Base-by-base conservation (phyloP, 2,329 filamentous ascomycete genomes). In the Fusarium sacchari region DNA sequence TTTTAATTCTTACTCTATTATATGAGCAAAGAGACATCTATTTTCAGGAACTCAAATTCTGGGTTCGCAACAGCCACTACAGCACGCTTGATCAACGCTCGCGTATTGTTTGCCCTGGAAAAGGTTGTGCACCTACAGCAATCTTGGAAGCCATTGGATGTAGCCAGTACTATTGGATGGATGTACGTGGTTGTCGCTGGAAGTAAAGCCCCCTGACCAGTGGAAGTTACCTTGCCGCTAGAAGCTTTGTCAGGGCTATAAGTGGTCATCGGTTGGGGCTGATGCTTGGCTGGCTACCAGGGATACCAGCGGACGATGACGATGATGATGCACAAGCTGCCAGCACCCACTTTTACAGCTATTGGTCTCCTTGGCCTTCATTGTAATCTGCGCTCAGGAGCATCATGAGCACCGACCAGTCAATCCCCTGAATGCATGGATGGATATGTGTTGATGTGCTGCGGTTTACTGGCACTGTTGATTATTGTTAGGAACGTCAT, bases 371-470 rank as follows among this genome's bases (percentile, higher is more conserved):
- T 44, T 67, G 30, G 32, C 43, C 66, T 70, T 68, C 53, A 67
- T 47, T 74, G 70, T 67, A 73, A 73, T 73, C 71, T 73, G 71
- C 67, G 71, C 49, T 50, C 58, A 68, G 71, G 67, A 69, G 66
- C 22, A 69, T 65, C 46, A 68, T 28, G 61, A 73, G 70, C 70
- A 73, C 59, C 67, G 57, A 67, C 71, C 71, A 74, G 67, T 67
- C 67, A 74, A 68, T 74, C 67, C 71, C 71, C 72, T 73, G 67
- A 60, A 73, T 67, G 67, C 58, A 74, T 73, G 67, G 58, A 59
- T 61, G 50, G 42, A 37, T 40, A 47, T 47, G 44, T 28, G 43
- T 68, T 73, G 58, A 74, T 71, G 24, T n/a, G 50, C 20, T 55
- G 50, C 20, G 24, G 34, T 20, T 64, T 74, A 55, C 53, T 56